Percentiles rank a stretch among this genome's conserved stretches.
Conservation (phyloP, 2,329 filamentous ascomycete genomes). For the Coniochaeta sp. region DNA sequence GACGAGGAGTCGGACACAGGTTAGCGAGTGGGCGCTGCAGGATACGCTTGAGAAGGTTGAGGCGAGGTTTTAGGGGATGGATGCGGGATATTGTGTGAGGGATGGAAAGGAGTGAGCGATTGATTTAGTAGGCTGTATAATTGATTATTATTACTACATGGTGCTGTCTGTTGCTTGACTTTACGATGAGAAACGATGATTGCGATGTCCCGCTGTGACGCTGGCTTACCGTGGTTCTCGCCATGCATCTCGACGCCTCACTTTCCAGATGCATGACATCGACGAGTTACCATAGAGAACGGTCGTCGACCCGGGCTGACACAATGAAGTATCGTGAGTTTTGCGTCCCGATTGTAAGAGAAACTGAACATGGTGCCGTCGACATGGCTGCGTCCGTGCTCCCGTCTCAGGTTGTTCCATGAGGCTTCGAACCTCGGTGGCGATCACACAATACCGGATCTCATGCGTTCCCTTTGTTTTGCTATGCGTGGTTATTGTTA, state of each 20-base stretch:
- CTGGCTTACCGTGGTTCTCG: too few species aligned
- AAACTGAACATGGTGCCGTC: neutral
- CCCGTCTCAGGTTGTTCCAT: slow-evolving; percentile 16
- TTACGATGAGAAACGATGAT: too few species aligned
- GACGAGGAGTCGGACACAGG: slow-evolving; percentile 60
- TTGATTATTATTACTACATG: too few species aligned
- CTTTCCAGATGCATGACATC: too few species aligned
- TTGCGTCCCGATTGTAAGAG: too few species aligned
- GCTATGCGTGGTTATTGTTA: neutral
- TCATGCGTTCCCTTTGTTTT: slow-evolving; percentile 8
- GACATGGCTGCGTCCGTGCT: slow-evolving; percentile 6
- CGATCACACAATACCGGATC: slow-evolving; percentile 15
- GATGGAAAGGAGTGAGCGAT: neutral
- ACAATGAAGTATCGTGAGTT: neutral
- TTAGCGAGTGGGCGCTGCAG: slow-evolving; percentile 69
- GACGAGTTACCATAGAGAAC: too few species aligned
- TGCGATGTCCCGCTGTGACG: too few species aligned
- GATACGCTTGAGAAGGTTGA: slow-evolving; percentile 70
- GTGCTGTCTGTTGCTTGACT: too few species aligned
- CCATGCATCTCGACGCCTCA: too few species aligned
- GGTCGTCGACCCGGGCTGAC: neutral
- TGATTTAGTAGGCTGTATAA: neutral
- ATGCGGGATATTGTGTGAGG: neutral
- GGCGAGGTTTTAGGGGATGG: slow-evolving; percentile 21
- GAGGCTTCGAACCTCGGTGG: slow-evolving; percentile 15